Evolutionary conservation across 2,329 filamentous ascomycete genomes (phyloP).

Genomic region (Atkinsonella texensis): DNA sequence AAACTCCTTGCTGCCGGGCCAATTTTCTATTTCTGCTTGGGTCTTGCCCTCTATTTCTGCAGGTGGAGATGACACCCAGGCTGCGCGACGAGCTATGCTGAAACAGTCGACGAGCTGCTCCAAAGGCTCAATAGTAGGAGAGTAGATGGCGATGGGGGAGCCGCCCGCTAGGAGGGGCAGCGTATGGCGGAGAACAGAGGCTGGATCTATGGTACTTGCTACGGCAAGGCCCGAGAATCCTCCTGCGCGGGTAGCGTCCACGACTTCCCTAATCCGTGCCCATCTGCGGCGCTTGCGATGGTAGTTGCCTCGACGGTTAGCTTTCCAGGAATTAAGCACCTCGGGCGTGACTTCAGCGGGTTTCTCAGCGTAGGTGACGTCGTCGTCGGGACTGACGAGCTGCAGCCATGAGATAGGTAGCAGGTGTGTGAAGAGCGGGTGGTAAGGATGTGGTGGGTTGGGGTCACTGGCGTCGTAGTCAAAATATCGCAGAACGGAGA

Average conservation of each 20-base stretch:
- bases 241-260: constrained; percentile 62
- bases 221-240: constrained; percentile 76
- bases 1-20: constrained; percentile 60
- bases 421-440: constrained; percentile 73
- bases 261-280: constrained; percentile 57
- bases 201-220: constrained; percentile 70
- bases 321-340: constrained; percentile 59
- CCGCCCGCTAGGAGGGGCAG: constrained; percentile 76
- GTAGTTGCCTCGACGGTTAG: constrained; percentile 71
- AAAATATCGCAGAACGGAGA: constrained; percentile 81
- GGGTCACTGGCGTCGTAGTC: constrained; percentile 63
- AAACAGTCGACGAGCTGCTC: constrained; percentile 72
- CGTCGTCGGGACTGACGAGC: constrained; percentile 63
- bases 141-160: constrained; percentile 77
- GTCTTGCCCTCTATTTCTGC: constrained; percentile 31
- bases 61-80: constrained; percentile 51
- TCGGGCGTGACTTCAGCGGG: constrained; percentile 48
- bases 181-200: constrained; percentile 59
- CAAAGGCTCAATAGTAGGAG: constrained; percentile 67
- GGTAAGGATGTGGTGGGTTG: constrained; percentile 43
- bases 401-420: constrained; percentile 87
- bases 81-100: constrained; percentile 64
- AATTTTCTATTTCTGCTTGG: constrained; percentile 38
- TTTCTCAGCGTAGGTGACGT: constrained; percentile 58
- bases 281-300: constrained; percentile 81